Evolutionary conservation across 352 stramenopile species (phyloP).

Genomic region (Phytophthora aleatoria): DNA sequence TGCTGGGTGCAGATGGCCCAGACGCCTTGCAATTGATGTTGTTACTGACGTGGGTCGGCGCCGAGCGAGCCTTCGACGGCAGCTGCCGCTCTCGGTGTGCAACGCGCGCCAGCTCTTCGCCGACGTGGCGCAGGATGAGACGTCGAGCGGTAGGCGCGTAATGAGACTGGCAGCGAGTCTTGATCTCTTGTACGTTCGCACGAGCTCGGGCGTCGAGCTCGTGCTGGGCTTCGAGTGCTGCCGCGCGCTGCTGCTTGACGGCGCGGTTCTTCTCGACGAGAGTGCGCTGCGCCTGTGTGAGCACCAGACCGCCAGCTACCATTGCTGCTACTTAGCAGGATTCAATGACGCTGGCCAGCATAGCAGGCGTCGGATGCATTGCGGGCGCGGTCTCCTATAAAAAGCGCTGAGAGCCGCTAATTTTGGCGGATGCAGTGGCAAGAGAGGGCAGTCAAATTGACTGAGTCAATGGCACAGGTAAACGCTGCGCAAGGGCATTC

Average conservation of each 20-base stretch:
- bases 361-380: too few species aligned
- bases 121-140: constrained; percentile 68
- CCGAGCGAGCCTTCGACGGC: constrained; percentile 8
- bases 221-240: constrained; percentile 48
- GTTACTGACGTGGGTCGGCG: neutral
- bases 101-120: constrained; percentile 59
- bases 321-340: constrained; percentile 6
- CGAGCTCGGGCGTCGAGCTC: constrained; percentile 30
- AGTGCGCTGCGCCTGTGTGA: constrained; percentile 58
- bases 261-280: constrained; percentile 59
- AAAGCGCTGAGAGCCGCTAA: too few species aligned
- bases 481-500: too few species aligned
- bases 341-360: too few species aligned
- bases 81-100: constrained; percentile 34
- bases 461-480: too few species aligned
- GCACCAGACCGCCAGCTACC: constrained; percentile 26
- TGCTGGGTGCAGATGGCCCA: neutral
- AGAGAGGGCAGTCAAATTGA: too few species aligned
- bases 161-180: constrained; percentile 32
- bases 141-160: constrained; percentile 31
- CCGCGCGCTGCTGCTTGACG: constrained; percentile 44
- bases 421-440: too few species aligned
- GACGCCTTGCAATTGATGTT: constrained; percentile 13
- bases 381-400: too few species aligned
- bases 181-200: constrained; percentile 42